Base-by-base conservation (phyloP, 1,139 yeast species). In the Meyerozyma guilliermondii region DNA sequence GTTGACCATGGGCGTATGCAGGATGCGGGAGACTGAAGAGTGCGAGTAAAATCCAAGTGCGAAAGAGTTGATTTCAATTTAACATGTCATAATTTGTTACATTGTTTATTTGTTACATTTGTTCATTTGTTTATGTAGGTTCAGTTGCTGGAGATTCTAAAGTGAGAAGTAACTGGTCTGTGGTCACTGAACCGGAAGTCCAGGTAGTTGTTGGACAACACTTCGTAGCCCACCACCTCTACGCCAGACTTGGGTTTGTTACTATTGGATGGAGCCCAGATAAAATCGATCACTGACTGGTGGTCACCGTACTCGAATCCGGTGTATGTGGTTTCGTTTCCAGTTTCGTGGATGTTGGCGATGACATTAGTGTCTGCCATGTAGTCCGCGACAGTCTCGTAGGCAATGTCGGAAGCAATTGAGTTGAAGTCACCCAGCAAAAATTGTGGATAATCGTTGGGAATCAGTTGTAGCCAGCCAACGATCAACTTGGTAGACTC, bases 381-480 rank as follows among this genome's bases (percentile, higher is more conserved):
- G 4, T 43, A 40, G 6, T 65, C 63, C 1, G 65, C 54, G 4
- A 62, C 48, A 7, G 68, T 63, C 23, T 57, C 35, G 54, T 66
- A 74, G 11, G 65, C 67, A 35, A 47, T 44, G 14, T 67, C 73
- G 9, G 49, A 43, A 5, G 60, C 45, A 14, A 56, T 52, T 0
- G 74, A 65, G 46, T 71, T 71, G 55, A 71, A 66, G 50, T 71
- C 75, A 13, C 74, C 74, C 35, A 60, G 54, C 39, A 66, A 53
- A 38, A 73, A 56, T 1, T 68, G 65, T 1, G 70, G 68, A 22
- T 61, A 62, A 7, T 51, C 48, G 23, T 62, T 58, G 4, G 64
- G 60, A 26, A 57, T 51, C 14, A 52, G 50, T 18, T 56, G 51
- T 39, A 65, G 56, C 53, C 70, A 52, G 9, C 62, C 55, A 22